Evolutionary conservation across 2,329 filamentous ascomycete species (phyloP), one percentile per base, ranked within the genome.

Genomic region (Verticillium albo-atrum): DNA sequence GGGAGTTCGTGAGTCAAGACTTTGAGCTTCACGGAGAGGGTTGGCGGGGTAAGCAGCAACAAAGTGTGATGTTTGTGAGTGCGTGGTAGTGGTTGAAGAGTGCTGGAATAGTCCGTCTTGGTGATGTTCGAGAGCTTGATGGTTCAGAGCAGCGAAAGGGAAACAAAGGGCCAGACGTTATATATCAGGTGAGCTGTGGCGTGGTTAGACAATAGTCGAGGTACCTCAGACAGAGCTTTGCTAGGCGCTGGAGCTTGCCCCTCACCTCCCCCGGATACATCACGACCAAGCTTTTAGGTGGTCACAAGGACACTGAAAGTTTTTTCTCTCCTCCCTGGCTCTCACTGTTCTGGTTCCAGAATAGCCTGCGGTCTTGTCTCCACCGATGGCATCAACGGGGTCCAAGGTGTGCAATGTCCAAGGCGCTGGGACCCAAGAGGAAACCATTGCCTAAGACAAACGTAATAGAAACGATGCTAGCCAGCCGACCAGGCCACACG

Each of bases 391-490:
- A 47, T 47, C 42, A 47, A 42, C 42, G 42, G n/a, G 42, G 42
- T 47, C 7, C 7, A 23, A 47, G 20, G n/a, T 23, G n/a, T 23
- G n/a, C n/a, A 47, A 47, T 23, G 42, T 20, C 42, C 42, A 47
- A 47, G 42, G 42, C 42, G 27, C 51, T 53, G 51, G 51, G 51
- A 28, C 51, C 6, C 51, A 50, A 57, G 28, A 50, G 27, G 56
- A 58, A 53, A 55, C 54, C 56, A 55, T 62, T 63, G n/a, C 47
- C 56, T 56, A 63, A 64, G 57, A 30, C 58, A 58, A 58, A 64
- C 63, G 63, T 64, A 64, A 64, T 63, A 58, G 58, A 64, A 64
- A 64, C 54, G 51, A 60, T 53, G 37, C 20, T 26, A 35, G 57
- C 57, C 57, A 58, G 57, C 53, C 42, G 37, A 34, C 25, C 52